Evolutionary conservation across 2,329 filamentous ascomycete genomes (phyloP).

Genomic region (Trichophyton verrucosum): DNA sequence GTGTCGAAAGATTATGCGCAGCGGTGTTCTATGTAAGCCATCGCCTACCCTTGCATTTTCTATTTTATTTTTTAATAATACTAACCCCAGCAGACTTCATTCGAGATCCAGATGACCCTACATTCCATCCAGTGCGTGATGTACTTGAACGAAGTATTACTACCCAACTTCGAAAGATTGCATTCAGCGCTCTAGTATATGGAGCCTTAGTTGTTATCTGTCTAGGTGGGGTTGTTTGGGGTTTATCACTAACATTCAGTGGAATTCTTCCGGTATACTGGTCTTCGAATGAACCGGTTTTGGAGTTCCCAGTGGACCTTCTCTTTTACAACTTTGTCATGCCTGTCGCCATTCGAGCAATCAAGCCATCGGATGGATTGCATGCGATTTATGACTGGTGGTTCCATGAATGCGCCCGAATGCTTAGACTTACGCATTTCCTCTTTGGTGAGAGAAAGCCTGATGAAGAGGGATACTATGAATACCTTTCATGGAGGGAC

Average conservation of each 20-base stretch:
- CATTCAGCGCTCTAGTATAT: constrained; percentile 92
- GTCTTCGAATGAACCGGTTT: constrained; percentile 78
- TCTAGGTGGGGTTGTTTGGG: constrained; percentile 91
- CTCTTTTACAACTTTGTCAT: constrained; percentile 96
- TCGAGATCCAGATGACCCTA: constrained; percentile 91
- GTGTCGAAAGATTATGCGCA: constrained; percentile 95
- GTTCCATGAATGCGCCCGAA: constrained; percentile 75
- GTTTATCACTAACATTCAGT: constrained; percentile 55
- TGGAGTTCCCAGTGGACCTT: constrained; percentile 89
- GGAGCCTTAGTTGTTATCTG: constrained; percentile 86
- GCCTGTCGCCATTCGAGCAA: constrained; percentile 69
- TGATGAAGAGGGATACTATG: constrained; percentile 64
- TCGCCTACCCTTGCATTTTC: background rate
- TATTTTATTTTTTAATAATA: background rate
- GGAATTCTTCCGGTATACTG: constrained; percentile 82
- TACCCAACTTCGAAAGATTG: constrained; percentile 88
- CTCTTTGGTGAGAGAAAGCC: constrained; percentile 71
- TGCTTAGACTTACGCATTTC: constrained; percentile 76
- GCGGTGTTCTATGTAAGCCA: constrained; percentile 73
- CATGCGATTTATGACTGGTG: constrained; percentile 89
- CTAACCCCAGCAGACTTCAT: constrained; percentile 60
- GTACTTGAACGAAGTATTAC: constrained; percentile 86
- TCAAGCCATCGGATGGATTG: constrained; percentile 73
- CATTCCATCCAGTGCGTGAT: constrained; percentile 93
- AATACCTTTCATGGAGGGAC: constrained; percentile 41